These are phyloP conservation scores for Gossypium bickii DNA, from an alignment of 345 rosid genomes.

Conservation along the genomic window DNA sequence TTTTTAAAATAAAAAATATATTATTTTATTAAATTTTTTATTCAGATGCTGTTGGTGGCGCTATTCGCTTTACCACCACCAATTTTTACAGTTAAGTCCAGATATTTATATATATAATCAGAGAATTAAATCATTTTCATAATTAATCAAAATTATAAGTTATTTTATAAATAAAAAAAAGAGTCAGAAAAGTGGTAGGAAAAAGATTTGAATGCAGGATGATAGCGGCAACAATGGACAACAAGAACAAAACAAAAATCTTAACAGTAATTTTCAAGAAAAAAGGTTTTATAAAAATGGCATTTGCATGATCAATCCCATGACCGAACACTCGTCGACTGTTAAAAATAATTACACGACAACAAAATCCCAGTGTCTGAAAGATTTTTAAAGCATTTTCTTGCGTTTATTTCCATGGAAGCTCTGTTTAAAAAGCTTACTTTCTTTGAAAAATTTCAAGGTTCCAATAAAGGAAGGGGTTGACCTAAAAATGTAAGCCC, in stretches of 20 bases:
- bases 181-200: not conserved
- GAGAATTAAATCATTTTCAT: rapidly evolving
- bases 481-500: not conserved
- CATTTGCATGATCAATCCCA: not conserved
- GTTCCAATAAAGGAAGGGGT: not conserved
- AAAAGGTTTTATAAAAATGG: not conserved
- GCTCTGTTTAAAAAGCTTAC: not conserved
- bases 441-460: conserved; percentile 5
- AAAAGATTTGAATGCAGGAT: too few relatives aligned
- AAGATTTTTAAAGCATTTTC: not conserved
- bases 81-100: too few relatives aligned
- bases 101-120: too few relatives aligned
- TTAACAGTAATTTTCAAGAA: not conserved
- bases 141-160: too few relatives aligned
- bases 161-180: too few relatives aligned
- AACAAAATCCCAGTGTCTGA: not conserved
- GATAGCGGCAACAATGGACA: not conserved
- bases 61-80: too few relatives aligned
- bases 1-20: too few relatives aligned
- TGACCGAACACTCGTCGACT: conserved; percentile 4
- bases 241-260: not conserved
- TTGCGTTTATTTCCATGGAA: not conserved
- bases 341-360: not conserved
- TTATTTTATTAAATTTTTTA: too few relatives aligned
- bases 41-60: too few relatives aligned